phyloP scores from a whole-genome alignment of 2,329 filamentous ascomycete genomes.

The Ophiosphaerella herpotricha region DNA sequence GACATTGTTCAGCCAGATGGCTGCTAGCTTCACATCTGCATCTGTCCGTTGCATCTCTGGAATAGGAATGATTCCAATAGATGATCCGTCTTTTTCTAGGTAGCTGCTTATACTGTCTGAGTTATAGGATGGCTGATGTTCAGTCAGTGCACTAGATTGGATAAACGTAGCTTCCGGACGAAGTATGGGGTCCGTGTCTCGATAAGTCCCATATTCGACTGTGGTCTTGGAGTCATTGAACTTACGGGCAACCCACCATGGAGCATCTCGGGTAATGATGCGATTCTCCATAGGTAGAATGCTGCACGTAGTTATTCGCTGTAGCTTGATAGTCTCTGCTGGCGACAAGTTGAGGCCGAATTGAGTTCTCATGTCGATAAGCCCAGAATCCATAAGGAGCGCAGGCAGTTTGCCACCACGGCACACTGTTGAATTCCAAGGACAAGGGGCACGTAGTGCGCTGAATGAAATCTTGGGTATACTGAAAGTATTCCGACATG shows the following conservation, averaged over 20 bases:
- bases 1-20: background rate
- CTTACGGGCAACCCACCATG: background rate
- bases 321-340: background rate
- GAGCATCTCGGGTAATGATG: background rate
- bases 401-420: background rate
- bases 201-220: background rate
- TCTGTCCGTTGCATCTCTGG: constrained; percentile 1
- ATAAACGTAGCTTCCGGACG: constrained; percentile 2
- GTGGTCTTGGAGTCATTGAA: constrained; percentile 2
- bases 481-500: constrained; percentile 1
- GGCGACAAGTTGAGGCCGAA: constrained; percentile 8
- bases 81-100: background rate
- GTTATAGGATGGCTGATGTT: background rate
- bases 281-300: constrained; percentile 4
- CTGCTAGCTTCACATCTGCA: background rate
- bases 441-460: background rate
- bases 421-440: constrained; percentile 3
- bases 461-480: constrained; percentile 2
- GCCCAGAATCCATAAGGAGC: constrained; percentile 3
- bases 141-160: background rate
- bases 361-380: constrained; percentile 2
- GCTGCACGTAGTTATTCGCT: constrained; percentile 2
- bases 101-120: background rate
- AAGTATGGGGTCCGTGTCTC: background rate
- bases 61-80: background rate